Base-by-base conservation (phyloP, 2,329 filamentous ascomycete species). In the Pseudopyrenochaeta lycopersici region DNA sequence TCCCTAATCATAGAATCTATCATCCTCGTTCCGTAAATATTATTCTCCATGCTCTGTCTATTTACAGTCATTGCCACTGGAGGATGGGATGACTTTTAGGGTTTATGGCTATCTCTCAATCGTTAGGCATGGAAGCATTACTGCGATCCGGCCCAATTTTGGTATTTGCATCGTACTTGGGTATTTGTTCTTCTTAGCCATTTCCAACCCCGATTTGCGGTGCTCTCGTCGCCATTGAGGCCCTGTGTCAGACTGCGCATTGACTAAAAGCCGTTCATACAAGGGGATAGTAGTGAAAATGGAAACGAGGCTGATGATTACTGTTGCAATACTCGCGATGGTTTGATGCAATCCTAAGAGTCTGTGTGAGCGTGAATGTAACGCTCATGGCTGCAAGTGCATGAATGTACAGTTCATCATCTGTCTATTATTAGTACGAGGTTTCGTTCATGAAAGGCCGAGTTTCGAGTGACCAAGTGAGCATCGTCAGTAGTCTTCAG, bases 131-230 rank as follows among this genome's bases (percentile, higher is more conserved):
- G n/a, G n/a, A n/a, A n/a, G n/a, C n/a, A n/a, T n/a, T n/a, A n/a
- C n/a, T n/a, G n/a, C n/a, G n/a, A n/a, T n/a, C n/a, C n/a, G n/a
- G n/a, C n/a, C n/a, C n/a, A 17, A 36, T 17, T 5, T 17, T 10
- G n/a, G n/a, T 36, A 36, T 45, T 31, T 46, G 17, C 42, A 33
- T 56, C 51, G 52, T 64, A 60, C 54, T 11, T 54, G 55, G 59
- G 54, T 60, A 66, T 58, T 32, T 63, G 41, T 48, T 52, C 51
- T 56, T 56, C 39, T 54, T n/a, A 46, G 32, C 46, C 33, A 31
- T 17, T 45, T 49, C 50, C 45, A 52, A 60, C 63, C 65, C 65
- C 36, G 61, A 61, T 66, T 45, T 51, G 29, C 52, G 64, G 56
- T 56, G 60, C 42, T 30, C 17, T 31, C 12, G 21, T 52, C 30